Base-by-base conservation (phyloP, 495 filamentous ascomycete genomes). In the Hypoxylon crocopeplum region DNA sequence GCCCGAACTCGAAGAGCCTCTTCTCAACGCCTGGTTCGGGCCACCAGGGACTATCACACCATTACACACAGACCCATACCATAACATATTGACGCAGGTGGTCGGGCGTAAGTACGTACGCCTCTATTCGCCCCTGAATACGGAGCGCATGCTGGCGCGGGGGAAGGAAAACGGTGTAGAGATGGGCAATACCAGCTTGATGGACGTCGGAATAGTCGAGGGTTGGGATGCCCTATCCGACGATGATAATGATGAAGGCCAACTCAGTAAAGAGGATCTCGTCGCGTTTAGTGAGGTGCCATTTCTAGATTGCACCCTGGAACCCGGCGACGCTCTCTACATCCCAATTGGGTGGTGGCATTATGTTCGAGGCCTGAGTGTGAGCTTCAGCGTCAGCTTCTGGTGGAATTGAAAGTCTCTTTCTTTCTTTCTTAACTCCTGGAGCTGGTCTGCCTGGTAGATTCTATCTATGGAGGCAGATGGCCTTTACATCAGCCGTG, bases 331-430 rank as follows among this genome's bases (percentile, higher is more conserved):
- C 53, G 88, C 84, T 62, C 69, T 99, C 55, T 96, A 96, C 75
- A 92, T 99, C 47, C 94, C 94, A 3, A 79, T 90, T 2, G 94
- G 93, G 15, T 99, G 94, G 94, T 99, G 94, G 94, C 94, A 99
- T 78, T 98, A 97, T 80, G 91, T 99, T 4, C 79, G 88, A 58
- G 90, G 90, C 29, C 66, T 97, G 69, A 89, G 82, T 48, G 88
- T 88, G 27, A 96, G 94, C 57, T 89, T 95, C 59, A 98, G 95
- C 67, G 93, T 98, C 29, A 98, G 92, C 71, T 98, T 96, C 70
- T 99, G 94, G 94, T 99, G 93, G 91, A 88, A 90, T 67, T 91
- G 34, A 64, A n/a, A n/a, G n/a, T n/a, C n/a, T n/a, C n/a, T n/a
- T n/a, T n/a, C n/a, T n/a, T n/a, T n/a, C n/a, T n/a, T n/a, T n/a